These are phyloP conservation scores for Suhomyces bolitotheri DNA, from an alignment of 1,139 yeast genomes.

Conservation along the genomic window DNA sequence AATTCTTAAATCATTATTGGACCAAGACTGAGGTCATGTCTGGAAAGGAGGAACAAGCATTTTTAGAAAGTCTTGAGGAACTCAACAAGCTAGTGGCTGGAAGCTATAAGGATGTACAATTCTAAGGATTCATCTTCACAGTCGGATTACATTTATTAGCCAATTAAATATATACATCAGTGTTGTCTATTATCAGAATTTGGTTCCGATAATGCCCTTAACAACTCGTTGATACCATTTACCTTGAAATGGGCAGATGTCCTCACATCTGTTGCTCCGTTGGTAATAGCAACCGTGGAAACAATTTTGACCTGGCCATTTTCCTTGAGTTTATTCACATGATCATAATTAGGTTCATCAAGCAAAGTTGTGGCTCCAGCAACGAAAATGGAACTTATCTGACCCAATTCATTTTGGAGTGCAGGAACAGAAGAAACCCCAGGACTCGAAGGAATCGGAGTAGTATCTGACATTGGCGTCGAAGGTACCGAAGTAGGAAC, in stretches of 20 bases:
- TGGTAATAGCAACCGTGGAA: constrained; percentile 62
- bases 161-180: neutral
- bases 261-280: constrained; percentile 37
- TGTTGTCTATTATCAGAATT: neutral
- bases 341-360: constrained; percentile 69
- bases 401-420: constrained; percentile 15
- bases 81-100: constrained; percentile 51
- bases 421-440: neutral
- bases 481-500: constrained; percentile 17
- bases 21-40: constrained; percentile 46
- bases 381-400: constrained; percentile 44
- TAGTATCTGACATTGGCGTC: constrained; percentile 13
- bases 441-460: neutral
- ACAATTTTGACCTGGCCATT: constrained; percentile 41
- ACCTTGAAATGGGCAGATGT: constrained; percentile 71
- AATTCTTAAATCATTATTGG: constrained; percentile 63
- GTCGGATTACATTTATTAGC: neutral
- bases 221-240: constrained; percentile 75
- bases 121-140: constrained; percentile 14
- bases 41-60: constrained; percentile 45
- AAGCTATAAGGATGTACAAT: constrained; percentile 46
- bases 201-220: constrained; percentile 47
- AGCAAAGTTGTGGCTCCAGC: constrained; percentile 72
- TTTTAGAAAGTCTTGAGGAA: constrained; percentile 51
- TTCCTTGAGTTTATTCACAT: constrained; percentile 48